Evolutionary conservation across 139 green algal species (phyloP).

Genomic region (Chlamydomonas eustigma): DNA sequence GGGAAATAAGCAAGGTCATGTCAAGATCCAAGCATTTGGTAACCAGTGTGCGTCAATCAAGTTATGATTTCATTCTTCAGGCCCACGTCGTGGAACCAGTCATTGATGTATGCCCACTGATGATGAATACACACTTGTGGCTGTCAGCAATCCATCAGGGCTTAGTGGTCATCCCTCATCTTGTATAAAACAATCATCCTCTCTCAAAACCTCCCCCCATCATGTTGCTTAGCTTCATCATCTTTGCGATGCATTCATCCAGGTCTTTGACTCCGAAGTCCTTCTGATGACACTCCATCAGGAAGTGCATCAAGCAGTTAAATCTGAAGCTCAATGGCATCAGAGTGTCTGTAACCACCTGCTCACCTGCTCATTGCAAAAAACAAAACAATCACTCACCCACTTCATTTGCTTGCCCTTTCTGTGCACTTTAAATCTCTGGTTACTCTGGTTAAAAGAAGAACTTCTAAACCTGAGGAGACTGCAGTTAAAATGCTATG

Average conservation of each 20-base stretch:
- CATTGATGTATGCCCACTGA: no score
- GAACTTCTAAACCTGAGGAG: neutral
- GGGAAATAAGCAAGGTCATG: no score
- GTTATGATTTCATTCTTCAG: no score
- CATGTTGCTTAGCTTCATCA: neutral
- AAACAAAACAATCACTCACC: no score
- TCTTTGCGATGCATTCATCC: conserved; percentile 5
- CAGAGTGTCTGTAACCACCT: neutral
- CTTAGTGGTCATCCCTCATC: no score
- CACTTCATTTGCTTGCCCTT: no score
- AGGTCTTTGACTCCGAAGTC: conserved; percentile 17
- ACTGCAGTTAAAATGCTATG: neutral
- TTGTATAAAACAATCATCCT: no score
- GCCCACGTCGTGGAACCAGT: no score
- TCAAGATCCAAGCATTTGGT: no score
- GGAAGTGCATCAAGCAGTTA: conserved; percentile 26
- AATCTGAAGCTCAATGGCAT: conserved; percentile 39
- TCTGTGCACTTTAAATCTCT: neutral
- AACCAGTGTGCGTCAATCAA: no score
- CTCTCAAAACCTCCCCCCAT: conserved; percentile 15
- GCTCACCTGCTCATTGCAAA: conserved; percentile 11
- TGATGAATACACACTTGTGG: no score
- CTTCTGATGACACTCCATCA: conserved; percentile 14
- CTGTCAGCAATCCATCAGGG: no score
- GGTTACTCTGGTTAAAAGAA: neutral